These are phyloP conservation scores for Botryotinia narcissicola DNA, from an alignment of 2,329 filamentous ascomycete genomes.

Conservation along the genomic window DNA sequence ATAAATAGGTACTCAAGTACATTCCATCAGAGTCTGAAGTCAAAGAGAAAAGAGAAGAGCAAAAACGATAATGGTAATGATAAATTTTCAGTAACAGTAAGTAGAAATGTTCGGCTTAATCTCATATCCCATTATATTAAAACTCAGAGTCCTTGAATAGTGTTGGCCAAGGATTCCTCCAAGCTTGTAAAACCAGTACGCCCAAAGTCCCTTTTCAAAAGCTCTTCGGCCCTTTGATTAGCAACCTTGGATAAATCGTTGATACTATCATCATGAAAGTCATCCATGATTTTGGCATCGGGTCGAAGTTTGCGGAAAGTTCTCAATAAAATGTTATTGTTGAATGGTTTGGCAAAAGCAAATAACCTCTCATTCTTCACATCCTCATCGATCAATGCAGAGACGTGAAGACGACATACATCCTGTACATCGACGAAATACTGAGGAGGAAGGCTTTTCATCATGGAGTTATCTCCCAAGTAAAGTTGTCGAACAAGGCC, in stretches of 20 bases:
- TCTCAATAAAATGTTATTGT: constrained; percentile 25
- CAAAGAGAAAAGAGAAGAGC: not conserved
- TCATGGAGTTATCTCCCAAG: constrained; percentile 23
- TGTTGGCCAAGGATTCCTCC: constrained; percentile 17
- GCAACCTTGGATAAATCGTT: constrained; percentile 28
- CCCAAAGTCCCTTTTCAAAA: constrained; percentile 27
- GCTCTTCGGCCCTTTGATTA: constrained; percentile 25
- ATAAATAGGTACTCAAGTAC: not conserved
- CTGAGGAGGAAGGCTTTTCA: constrained; percentile 11
- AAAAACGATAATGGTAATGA: not conserved
- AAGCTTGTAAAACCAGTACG: constrained; percentile 13
- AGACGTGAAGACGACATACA: constrained; percentile 36
- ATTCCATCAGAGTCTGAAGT: not conserved
- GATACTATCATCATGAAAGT: constrained; percentile 28
- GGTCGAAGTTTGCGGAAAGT: constrained; percentile 33
- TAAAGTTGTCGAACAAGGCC: constrained; percentile 29
- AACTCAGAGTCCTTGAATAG: constrained; percentile 5
- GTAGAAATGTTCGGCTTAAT: not conserved
- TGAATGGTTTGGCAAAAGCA: constrained; percentile 32
- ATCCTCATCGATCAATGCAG: constrained; percentile 33
- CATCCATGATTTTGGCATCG: constrained; percentile 29
- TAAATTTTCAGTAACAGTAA: not conserved
- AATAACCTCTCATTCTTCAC: constrained; percentile 35
- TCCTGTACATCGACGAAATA: constrained; percentile 41
- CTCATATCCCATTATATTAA: not conserved